Evolutionary conservation across 2,329 filamentous ascomycete genomes (phyloP).

Genomic region (Alternaria sp.): DNA sequence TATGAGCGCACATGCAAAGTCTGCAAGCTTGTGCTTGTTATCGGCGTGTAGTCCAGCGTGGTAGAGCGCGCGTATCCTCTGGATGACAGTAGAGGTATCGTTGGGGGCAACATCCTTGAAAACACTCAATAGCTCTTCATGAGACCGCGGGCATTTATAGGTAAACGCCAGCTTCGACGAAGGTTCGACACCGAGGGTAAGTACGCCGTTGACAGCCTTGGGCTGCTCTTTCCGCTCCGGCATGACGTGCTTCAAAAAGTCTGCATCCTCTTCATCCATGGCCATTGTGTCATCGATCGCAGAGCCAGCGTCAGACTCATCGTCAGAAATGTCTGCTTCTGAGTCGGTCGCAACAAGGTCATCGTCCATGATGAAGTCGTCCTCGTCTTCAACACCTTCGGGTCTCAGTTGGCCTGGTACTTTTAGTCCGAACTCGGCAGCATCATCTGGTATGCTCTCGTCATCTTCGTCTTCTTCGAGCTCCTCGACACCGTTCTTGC

Average conservation of each 20-base stretch:
- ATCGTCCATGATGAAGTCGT: constrained; percentile 91
- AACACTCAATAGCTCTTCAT: constrained; percentile 74
- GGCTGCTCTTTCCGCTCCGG: constrained; percentile 37
- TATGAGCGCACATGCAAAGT: constrained; percentile 72
- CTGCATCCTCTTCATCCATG: constrained; percentile 59
- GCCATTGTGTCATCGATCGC: constrained; percentile 50
- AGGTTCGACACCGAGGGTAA: constrained; percentile 52
- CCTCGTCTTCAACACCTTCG: constrained; percentile 78
- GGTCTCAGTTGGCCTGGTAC: constrained; percentile 59
- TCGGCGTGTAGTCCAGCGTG: constrained; percentile 84
- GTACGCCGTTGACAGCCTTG: constrained; percentile 54
- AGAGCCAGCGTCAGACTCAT: constrained; percentile 42
- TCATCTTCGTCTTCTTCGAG: constrained; percentile 42
- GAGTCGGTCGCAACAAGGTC: constrained; percentile 86
- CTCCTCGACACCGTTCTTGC: constrained; percentile 48
- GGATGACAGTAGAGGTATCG: constrained; percentile 79
- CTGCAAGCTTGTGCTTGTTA: constrained; percentile 83
- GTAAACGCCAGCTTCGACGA: constrained; percentile 74
- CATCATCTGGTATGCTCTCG: constrained; percentile 60
- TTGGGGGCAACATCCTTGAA: constrained; percentile 68
- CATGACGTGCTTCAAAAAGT: constrained; percentile 58
- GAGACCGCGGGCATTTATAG: constrained; percentile 82
- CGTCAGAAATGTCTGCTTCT: constrained; percentile 52
- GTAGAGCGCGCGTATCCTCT: constrained; percentile 89
- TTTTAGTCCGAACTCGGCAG: constrained; percentile 68